phyloP scores from a whole-genome alignment of 2,329 filamentous ascomycete species.

The Cercospora sp. region DNA sequence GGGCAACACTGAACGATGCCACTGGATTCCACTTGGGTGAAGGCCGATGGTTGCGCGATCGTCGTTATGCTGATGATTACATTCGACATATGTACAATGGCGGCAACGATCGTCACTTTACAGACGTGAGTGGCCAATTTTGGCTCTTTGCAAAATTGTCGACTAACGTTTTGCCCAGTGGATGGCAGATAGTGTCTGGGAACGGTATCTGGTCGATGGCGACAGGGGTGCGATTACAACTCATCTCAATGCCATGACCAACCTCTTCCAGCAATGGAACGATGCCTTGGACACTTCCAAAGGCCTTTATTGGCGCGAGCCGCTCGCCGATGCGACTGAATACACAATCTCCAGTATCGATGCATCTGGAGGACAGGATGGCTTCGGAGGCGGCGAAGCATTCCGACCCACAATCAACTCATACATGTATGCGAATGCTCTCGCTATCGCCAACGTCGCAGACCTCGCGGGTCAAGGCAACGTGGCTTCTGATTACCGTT shows the following conservation, averaged over 20 bases:
- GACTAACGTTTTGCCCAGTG: constrained; percentile 22
- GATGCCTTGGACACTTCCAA: constrained; percentile 45
- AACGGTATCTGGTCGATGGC: constrained; percentile 47
- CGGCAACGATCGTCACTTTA: constrained; percentile 47
- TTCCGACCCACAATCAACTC: constrained; percentile 50
- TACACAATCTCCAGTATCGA: constrained; percentile 50
- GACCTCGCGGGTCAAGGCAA: constrained; percentile 34
- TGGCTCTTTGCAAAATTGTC: too few relatives aligned
- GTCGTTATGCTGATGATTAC: constrained; percentile 48
- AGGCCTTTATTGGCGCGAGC: constrained; percentile 47
- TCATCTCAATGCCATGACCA: constrained; percentile 41
- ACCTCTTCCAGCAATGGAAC: constrained; percentile 42
- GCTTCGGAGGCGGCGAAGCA: constrained; percentile 44
- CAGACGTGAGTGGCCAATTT: constrained; percentile 32
- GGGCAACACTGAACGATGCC: constrained; percentile 48
- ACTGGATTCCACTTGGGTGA: constrained; percentile 49
- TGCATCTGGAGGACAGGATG: constrained; percentile 43
- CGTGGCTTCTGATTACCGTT: constrained; percentile 25
- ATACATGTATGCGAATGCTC: constrained; percentile 48
- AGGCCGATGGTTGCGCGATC: constrained; percentile 48
- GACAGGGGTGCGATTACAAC: constrained; percentile 38
- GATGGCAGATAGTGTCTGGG: constrained; percentile 46
- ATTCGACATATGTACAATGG: constrained; percentile 46
- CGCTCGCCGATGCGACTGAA: constrained; percentile 48
- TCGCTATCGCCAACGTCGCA: constrained; percentile 45